Conservation (phyloP, 2,329 filamentous ascomycete species). For the Verticillium longisporum region DNA sequence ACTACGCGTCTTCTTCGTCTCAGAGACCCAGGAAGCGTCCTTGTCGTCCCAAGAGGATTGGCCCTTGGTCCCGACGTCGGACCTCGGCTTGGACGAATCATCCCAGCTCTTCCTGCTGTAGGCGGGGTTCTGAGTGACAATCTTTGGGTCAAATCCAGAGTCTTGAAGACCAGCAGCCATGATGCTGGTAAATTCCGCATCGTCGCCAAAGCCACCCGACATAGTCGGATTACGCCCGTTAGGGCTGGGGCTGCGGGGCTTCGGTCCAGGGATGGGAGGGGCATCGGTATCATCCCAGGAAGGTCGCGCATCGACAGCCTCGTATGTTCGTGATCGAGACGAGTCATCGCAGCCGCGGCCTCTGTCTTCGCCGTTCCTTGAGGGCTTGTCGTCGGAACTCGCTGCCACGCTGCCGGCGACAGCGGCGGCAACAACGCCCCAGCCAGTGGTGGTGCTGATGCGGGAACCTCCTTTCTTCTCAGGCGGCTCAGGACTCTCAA, state of each 20-base stretch:
- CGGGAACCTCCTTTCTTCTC: slow-evolving; percentile 16
- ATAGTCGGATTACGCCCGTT: slow-evolving; percentile 33
- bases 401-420: slow-evolving; percentile 34
- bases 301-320: slow-evolving; percentile 1
- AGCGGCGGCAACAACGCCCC: slow-evolving; percentile 46
- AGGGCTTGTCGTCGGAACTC: slow-evolving; percentile 20
- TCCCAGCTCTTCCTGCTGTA: slow-evolving; percentile 27
- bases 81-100: not conserved
- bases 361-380: not conserved
- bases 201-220: slow-evolving; percentile 60
- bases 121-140: slow-evolving; percentile 59
- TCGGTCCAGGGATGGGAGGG: slow-evolving; percentile 51
- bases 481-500: slow-evolving; percentile 46
- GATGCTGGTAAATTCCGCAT: slow-evolving; percentile 62
- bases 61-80: not conserved
- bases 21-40: slow-evolving; percentile 44
- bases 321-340: not conserved
- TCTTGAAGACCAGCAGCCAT: slow-evolving; percentile 61
- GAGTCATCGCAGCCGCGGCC: not conserved
- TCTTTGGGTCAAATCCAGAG: slow-evolving; percentile 64
- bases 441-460: slow-evolving; percentile 28
- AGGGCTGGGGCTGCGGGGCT: slow-evolving; percentile 39
- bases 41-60: slow-evolving; percentile 26
- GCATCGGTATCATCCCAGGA: slow-evolving; percentile 32
- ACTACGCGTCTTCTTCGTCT: slow-evolving; percentile 45